phyloP scores from a whole-genome alignment of 208 protist genomes.

The Leishmania gerbilli region DNA sequence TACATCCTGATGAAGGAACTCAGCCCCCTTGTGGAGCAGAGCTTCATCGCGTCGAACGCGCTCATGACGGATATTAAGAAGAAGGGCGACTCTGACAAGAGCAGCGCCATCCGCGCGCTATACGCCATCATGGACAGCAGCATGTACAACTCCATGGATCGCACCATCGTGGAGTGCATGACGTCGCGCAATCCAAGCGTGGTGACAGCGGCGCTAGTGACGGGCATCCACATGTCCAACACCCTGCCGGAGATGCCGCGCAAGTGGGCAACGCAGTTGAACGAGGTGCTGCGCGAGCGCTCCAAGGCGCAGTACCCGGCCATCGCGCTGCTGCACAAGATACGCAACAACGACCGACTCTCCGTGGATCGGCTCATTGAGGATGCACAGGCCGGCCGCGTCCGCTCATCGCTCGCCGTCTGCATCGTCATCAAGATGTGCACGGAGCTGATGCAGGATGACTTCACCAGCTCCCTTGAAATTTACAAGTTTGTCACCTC shows the following conservation, averaged over 20 bases:
- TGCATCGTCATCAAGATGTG: slow-evolving; percentile 96
- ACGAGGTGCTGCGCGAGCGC: slow-evolving; percentile 85
- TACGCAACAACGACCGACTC: slow-evolving; percentile 96
- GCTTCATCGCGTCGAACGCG: slow-evolving; percentile 97
- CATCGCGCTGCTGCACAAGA: slow-evolving; percentile 95
- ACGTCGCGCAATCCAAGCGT: slow-evolving; percentile 96
- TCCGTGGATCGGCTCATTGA: slow-evolving; percentile 95
- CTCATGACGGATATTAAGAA: slow-evolving; percentile 98
- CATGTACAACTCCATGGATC: slow-evolving; percentile 95
- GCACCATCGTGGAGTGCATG: slow-evolving; percentile 97
- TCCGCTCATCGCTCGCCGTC: slow-evolving; percentile 94
- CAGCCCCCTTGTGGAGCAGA: slow-evolving; percentile 91
- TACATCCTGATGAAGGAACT: slow-evolving; percentile 99
- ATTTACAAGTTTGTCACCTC: slow-evolving; percentile 94
- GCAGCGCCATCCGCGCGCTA: slow-evolving; percentile 95
- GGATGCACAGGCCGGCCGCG: slow-evolving; percentile 71
- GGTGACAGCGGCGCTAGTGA: slow-evolving; percentile 97
- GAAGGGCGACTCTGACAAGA: slow-evolving; percentile 91
- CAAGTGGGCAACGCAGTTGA: slow-evolving; percentile 96
- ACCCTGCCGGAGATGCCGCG: slow-evolving; percentile 86
- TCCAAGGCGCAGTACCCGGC: slow-evolving; percentile 98
- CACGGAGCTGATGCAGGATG: slow-evolving; percentile 92
- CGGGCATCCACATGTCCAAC: slow-evolving; percentile 95
- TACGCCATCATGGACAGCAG: slow-evolving; percentile 95
- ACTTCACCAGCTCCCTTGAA: slow-evolving; percentile 65